Evolutionary conservation across 176 grass and related monocot genomes (phyloP).

Genomic region (Aegilops bicornis): DNA sequence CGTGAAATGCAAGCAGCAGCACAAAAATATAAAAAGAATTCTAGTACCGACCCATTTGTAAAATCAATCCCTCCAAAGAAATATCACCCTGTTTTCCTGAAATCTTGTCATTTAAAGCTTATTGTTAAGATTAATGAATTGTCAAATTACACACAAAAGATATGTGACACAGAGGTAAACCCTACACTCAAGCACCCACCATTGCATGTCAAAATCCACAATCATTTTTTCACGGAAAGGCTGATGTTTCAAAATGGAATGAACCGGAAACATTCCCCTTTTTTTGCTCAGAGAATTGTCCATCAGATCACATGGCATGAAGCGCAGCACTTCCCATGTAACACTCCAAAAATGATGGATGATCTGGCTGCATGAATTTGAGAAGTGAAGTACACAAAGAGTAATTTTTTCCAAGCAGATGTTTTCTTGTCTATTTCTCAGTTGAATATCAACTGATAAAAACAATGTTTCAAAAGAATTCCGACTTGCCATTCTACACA

Average conservation of each 20-base stretch:
- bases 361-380: background rate
- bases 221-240: background rate
- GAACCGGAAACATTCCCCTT: background rate
- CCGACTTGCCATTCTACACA: background rate
- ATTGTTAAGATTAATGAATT: background rate
- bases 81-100: background rate
- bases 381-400: background rate
- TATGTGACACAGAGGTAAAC: background rate
- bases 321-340: background rate
- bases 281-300: background rate
- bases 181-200: background rate
- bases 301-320: background rate
- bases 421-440: background rate
- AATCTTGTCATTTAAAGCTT: background rate
- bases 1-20: background rate
- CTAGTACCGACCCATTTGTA: background rate
- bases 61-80: background rate
- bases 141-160: background rate
- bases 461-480: background rate
- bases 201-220: background rate
- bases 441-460: background rate
- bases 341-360: conserved; percentile 2
- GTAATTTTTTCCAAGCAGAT: background rate
- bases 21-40: background rate
- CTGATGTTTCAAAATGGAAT: background rate